A percentile compares a stretch with the other conserved stretches of the same genome.
These are phyloP conservation scores for Escovopsis weberi DNA, from an alignment of 2,329 filamentous ascomycete species.

Conservation along the genomic window DNA sequence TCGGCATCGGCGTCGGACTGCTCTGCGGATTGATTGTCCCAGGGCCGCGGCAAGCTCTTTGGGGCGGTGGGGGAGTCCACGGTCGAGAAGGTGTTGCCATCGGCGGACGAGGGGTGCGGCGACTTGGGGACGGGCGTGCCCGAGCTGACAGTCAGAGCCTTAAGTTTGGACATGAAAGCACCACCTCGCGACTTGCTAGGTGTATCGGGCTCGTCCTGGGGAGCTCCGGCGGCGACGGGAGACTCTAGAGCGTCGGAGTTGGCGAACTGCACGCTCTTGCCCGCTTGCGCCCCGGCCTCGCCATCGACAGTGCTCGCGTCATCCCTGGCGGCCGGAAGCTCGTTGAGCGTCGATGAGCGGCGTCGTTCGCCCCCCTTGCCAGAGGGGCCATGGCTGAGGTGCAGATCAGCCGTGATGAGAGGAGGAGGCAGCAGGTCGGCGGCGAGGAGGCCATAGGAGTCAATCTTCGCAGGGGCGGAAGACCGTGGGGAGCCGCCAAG, in stretches of 20 bases:
- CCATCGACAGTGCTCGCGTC: constrained; percentile 1
- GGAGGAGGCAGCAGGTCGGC: constrained; percentile 4
- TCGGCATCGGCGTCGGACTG: constrained; percentile 43
- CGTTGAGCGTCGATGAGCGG: constrained; percentile 1
- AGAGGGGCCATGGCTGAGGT: background rate
- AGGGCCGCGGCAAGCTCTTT: constrained; percentile 32
- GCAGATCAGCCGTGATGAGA: constrained; percentile 1
- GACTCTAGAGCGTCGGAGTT: constrained; percentile 37
- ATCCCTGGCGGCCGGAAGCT: constrained; percentile 1
- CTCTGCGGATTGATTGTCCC: constrained; percentile 38
- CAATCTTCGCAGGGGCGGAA: constrained; percentile 4
- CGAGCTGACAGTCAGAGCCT: constrained; percentile 49
- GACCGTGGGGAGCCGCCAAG: constrained; percentile 6
- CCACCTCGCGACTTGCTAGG: constrained; percentile 42
- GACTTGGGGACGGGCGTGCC: constrained; percentile 31
- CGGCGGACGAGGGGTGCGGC: constrained; percentile 20
- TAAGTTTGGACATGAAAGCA: constrained; percentile 66
- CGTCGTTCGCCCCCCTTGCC: constrained; percentile 1
- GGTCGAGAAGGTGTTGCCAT: constrained; percentile 24
- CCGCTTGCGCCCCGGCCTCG: constrained; percentile 5
- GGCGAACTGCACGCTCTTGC: constrained; percentile 63
- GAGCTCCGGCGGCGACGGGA: constrained; percentile 37
- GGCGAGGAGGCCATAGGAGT: constrained; percentile 2
- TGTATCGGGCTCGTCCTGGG: constrained; percentile 50
- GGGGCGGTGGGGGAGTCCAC: constrained; percentile 31